Evolutionary conservation across 768 basidiomycete species (phyloP), one percentile per base, ranked within the genome.

Genomic region (Calocybe cyanea): DNA sequence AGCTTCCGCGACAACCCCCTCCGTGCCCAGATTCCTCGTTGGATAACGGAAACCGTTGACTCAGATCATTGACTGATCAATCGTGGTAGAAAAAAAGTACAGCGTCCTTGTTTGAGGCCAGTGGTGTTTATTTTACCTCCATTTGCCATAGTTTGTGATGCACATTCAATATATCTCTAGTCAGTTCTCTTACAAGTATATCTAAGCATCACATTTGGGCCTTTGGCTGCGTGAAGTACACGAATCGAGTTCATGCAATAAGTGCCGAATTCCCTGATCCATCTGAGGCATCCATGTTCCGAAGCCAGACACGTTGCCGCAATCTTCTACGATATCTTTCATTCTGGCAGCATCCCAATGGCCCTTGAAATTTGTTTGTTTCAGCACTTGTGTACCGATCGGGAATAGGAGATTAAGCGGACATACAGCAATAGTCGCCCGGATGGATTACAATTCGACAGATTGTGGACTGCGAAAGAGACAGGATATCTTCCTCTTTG

Each of bases 51-150:
- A 17, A 17, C 18, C 37, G 15, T 17, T 43, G 55, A 48, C 48
- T 38, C 4, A 17, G 34, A 23, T n/a, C 25, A 19, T n/a, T n/a
- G n/a, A n/a, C n/a, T n/a, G n/a, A n/a, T n/a, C n/a, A n/a, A n/a
- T 46, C 39, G 57, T 59, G 53, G 61, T 65, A 67, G 65, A 56
- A 64, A 54, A 65, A 43, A 21, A n/a, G 21, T 60, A 6, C 37
- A 45, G 47, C 40, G 71, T 83, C 81, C 76, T 78, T 65, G 85
- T 87, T 87, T 87, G 85, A 87, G 81, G 85, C 65, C 65, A 68
- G 71, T 71, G 66, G 76, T 71, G 78, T 70, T 32, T 36, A 39
- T 55, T 43, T 49, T 21, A 75, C 76, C 77, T 72, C 67, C 66
- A 66, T 71, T 70, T 76, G 81, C 81, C 79, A 87, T 87, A 85